These are phyloP conservation scores for Oidium heveae DNA, from an alignment of 2,329 filamentous ascomycete genomes.

Conservation along the genomic window DNA sequence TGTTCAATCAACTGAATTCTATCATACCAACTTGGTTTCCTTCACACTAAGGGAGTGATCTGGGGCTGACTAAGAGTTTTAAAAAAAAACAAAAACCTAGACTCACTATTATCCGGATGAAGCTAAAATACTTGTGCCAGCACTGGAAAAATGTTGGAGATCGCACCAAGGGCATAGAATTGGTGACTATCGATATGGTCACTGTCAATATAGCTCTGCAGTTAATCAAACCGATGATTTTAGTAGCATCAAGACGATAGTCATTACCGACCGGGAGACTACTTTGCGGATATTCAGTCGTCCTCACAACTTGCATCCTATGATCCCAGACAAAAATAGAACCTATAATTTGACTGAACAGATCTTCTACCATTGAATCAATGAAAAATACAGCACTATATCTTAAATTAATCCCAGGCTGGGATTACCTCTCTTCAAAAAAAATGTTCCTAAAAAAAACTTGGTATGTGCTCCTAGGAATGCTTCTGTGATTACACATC, in stretches of 20 bases:
- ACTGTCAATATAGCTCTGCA: not conserved
- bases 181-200: not conserved
- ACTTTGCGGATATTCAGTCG: not conserved
- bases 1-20: too few species aligned
- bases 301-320: not conserved
- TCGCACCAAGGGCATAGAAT: not conserved
- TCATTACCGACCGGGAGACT: not conserved
- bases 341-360: not conserved
- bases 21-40: too few species aligned
- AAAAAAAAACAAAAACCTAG: not conserved
- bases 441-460: too few species aligned
- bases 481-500: too few species aligned
- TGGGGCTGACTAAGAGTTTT: too few species aligned
- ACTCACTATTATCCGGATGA: not conserved
- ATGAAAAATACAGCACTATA: not conserved
- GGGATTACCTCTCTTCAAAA: too few species aligned
- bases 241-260: not conserved
- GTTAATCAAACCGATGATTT: not conserved
- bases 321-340: too few species aligned
- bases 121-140: not conserved
- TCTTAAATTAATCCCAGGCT: too few species aligned
- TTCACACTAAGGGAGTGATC: too few species aligned
- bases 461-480: too few species aligned
- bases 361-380: not conserved
- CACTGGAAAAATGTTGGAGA: not conserved